A percentile compares a stretch with the other conserved stretches of the same genome.
phyloP scores from a whole-genome alignment of 2,329 filamentous ascomycete genomes.

The Ceratocystis ficicola region DNA sequence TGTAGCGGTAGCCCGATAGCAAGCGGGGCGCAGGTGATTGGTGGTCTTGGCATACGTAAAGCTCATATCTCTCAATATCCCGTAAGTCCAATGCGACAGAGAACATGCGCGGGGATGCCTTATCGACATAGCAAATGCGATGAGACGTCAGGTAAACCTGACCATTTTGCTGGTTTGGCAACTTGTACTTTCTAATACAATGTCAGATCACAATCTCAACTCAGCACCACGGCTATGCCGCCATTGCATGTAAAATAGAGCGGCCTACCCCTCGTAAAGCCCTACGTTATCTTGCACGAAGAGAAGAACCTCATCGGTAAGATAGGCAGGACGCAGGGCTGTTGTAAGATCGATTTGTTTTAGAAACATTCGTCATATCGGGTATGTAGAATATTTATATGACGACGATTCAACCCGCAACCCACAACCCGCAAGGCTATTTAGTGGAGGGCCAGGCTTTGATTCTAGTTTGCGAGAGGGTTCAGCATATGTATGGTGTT shows the following conservation, averaged over 20 bases:
- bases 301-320: constrained; percentile 85
- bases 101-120: constrained; percentile 68
- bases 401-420: neutral
- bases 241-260: neutral
- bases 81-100: constrained; percentile 80
- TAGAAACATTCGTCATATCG: constrained; percentile 78
- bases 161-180: constrained; percentile 85
- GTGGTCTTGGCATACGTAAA: constrained; percentile 49
- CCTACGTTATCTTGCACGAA: constrained; percentile 98
- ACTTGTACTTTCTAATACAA: constrained; percentile 70
- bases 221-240: constrained; percentile 1
- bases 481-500: neutral
- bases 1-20: no score
- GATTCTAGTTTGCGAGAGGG: neutral
- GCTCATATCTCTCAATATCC: constrained; percentile 80
- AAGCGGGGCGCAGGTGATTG: neutral
- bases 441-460: neutral
- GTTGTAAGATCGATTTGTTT: constrained; percentile 92
- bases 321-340: constrained; percentile 80
- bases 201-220: constrained; percentile 15
- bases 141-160: constrained; percentile 95
- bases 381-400: neutral
- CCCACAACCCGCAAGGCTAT: neutral
- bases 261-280: constrained; percentile 80
- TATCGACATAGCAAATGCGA: constrained; percentile 88